Conservation (phyloP, 108 stramenopile genomes). For the Nitzschia sp. region DNA sequence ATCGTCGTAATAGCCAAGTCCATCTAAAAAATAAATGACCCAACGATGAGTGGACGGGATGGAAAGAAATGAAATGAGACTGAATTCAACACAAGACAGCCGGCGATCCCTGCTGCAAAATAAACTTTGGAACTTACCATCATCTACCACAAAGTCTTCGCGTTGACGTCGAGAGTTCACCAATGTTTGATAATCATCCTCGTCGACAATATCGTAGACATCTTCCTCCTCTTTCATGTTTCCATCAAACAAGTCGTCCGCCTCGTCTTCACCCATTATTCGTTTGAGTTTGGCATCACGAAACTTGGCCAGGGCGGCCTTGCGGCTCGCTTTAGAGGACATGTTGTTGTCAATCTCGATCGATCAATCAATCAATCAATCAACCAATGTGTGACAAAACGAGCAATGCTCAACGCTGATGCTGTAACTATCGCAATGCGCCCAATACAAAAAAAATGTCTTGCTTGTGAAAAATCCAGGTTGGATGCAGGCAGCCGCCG, state of each 20-base stretch:
- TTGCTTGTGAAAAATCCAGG: too few relatives aligned
- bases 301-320: slow-evolving; percentile 34
- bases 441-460: too few relatives aligned
- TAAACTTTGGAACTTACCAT: slow-evolving; percentile 50
- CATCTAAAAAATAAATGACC: slow-evolving; percentile 58
- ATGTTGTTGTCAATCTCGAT: too few relatives aligned
- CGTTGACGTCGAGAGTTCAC: slow-evolving; percentile 86
- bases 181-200: slow-evolving; percentile 81
- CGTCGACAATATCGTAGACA: slow-evolving; percentile 89
- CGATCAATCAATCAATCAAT: too few relatives aligned
- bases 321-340: slow-evolving; percentile 25
- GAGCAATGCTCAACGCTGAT: too few relatives aligned
- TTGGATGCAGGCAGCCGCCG: too few relatives aligned
- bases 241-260: slow-evolving; percentile 25
- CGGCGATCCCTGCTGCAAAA: background rate
- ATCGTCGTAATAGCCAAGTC: slow-evolving; percentile 96
- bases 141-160: slow-evolving; percentile 99
- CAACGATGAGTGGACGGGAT: slow-evolving; percentile 14
- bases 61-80: background rate
- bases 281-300: slow-evolving; percentile 20
- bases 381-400: too few relatives aligned
- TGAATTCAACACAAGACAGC: background rate
- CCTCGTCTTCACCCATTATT: slow-evolving; percentile 8
- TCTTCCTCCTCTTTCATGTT: slow-evolving; percentile 64
- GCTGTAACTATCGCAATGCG: too few relatives aligned